Base-by-base conservation (phyloP, 257 asterid genomes). In the Solanum verrucosum region DNA sequence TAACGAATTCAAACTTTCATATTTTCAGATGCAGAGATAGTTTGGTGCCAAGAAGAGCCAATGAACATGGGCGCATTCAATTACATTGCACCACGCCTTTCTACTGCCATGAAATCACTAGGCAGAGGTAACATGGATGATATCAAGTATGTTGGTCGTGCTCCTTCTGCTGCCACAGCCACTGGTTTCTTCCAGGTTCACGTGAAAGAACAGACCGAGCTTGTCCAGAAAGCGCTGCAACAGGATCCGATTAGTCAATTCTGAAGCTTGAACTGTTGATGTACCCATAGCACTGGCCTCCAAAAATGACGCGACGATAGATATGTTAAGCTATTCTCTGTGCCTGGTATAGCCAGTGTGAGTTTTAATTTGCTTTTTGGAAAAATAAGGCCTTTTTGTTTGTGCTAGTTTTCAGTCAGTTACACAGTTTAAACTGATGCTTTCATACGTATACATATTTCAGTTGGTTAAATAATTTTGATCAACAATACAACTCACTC, bases 91-190 rank as follows among this genome's bases (percentile, higher is more conserved):
- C 92, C 90, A 3, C 92, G 90, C 60, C 89, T 90, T n/a, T 82
- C 84, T 56, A 88, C 92, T 18, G 90, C 89, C 42, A 89, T 89
- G 88, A 87, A 87, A 67, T 73, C 90, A 79, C 67, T 91, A 33
- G 92, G 88, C 74, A 93, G 98, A 88, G 98, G 99, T n/a, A 90
- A 87, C n/a, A 81, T 93, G 49, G 95, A 96, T 16, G 96, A 95
- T 84, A 90, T 96, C 91, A 96, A 96, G 89, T 95, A 96, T 29
- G 92, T 88, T 0, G 99, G 99, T 9, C 98, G 98, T 25, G 94
- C 95, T 83, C 95, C 99, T 15, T 96, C 99, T 82, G 99, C 99
- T 1, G 96, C 99, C 63, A 94, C 99, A 3, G 99, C 99, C 72
- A 96, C 99, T 33, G 99, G 99, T 52, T 96, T 95, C 86, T 89